A percentile compares a stretch with the other conserved stretches of the same genome.
These are phyloP conservation scores for Suillus decipiens DNA, from an alignment of 768 basidiomycete genomes.

Conservation along the genomic window DNA sequence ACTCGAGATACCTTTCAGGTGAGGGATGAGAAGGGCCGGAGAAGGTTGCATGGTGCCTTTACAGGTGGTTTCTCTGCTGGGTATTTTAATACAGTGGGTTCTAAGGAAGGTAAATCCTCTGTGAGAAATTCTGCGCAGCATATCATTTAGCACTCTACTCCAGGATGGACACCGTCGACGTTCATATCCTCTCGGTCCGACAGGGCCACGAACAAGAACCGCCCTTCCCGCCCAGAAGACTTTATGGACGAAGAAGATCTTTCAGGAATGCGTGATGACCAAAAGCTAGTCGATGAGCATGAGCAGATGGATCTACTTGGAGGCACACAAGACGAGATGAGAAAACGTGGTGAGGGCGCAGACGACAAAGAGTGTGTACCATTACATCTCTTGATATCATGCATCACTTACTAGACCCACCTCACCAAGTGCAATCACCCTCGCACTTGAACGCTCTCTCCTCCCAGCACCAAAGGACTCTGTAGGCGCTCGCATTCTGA, in stretches of 20 bases:
- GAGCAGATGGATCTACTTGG: conserved; percentile 74
- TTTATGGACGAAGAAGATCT: conserved; percentile 99
- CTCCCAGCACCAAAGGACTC: conserved; percentile 78
- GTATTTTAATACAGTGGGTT: conserved; percentile 95
- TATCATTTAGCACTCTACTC: not conserved
- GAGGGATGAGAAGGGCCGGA: conserved; percentile 88
- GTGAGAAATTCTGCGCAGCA: not conserved
- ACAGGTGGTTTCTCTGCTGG: conserved; percentile 98
- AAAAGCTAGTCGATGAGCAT: conserved; percentile 74
- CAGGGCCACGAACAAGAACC: conserved; percentile 55
- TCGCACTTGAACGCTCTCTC: conserved; percentile 63
- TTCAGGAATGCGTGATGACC: conserved; percentile 73
- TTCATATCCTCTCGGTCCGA: conserved; percentile 88
- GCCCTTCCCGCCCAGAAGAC: conserved; percentile 74
- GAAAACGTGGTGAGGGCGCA: conserved; percentile 27
- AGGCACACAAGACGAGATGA: conserved; percentile 51
- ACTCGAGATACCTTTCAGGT: conserved; percentile 50
- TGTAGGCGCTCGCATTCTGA: conserved; percentile 80
- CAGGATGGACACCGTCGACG: conserved; percentile 93
- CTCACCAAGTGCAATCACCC: conserved; percentile 56
- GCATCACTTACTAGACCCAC: conserved; percentile 2
- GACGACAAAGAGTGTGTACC: conserved; percentile 40
- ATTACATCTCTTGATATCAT: not conserved
- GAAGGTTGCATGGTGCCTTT: conserved; percentile 96
- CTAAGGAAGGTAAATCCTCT: conserved; percentile 76